phyloP scores from a whole-genome alignment of 768 basidiomycete species.

The Neoboletus magnificus region DNA sequence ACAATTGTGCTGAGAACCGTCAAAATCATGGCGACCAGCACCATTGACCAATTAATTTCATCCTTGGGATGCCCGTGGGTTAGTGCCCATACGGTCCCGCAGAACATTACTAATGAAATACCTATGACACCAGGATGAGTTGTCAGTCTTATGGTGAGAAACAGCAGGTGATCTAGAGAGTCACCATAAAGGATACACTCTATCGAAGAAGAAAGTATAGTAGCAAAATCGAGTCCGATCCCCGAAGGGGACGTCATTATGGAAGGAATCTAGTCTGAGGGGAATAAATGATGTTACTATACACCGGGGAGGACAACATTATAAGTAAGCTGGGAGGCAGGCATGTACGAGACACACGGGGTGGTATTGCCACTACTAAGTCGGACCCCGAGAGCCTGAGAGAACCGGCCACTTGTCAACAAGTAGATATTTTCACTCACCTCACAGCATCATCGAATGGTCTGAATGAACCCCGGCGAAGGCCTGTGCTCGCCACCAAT shows the following conservation, averaged over 20 bases:
- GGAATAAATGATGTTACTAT: neutral
- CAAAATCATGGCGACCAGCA: constrained; percentile 20
- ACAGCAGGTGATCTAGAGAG: too few species aligned
- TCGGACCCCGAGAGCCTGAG: neutral
- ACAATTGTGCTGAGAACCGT: constrained; percentile 21
- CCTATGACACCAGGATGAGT: constrained; percentile 1
- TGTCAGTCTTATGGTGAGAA: neutral
- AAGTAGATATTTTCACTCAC: neutral
- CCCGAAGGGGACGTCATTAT: constrained; percentile 3
- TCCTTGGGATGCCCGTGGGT: constrained; percentile 10
- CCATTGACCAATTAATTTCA: constrained; percentile 22
- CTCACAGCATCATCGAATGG: neutral
- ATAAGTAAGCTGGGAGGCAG: neutral
- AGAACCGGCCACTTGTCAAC: neutral
- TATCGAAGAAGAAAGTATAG: constrained; percentile 16
- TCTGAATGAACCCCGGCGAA: neutral
- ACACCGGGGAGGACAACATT: neutral
- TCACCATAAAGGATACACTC: constrained; percentile 26
- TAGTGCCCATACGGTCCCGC: constrained; percentile 26
- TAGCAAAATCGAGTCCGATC: constrained; percentile 8
- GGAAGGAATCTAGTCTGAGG: neutral
- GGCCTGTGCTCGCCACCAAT: neutral
- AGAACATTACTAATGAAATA: constrained; percentile 21
- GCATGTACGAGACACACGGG: neutral
- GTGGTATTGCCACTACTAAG: neutral